Base-by-base conservation (phyloP, 2,329 filamentous ascomycete genomes). In the Cladophialophora psammophila region DNA sequence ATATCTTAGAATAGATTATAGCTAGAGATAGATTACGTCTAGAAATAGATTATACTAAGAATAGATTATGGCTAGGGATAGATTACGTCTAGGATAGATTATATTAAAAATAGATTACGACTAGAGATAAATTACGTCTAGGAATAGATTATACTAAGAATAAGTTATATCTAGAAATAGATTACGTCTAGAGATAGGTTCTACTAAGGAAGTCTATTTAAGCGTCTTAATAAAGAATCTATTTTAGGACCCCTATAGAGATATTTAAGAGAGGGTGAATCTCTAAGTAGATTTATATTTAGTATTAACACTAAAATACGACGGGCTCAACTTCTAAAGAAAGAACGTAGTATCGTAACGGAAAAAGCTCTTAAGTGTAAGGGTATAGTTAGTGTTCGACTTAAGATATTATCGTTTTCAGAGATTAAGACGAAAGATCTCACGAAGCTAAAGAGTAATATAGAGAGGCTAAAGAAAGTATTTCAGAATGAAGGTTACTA, bases 401-500 rank as follows among this genome's bases (percentile, higher is more conserved):
- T 40, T 40, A 12, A 40, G 38, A 12, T 40, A 12, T 12, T 40
- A 12, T 40, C 38, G 38, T 40, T 40, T 40, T 12, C 38, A 40
- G 38, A 13, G 38, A 40, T 40, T 40, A 40, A 40, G 38, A 40
- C 38, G 38, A 40, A 13, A 40, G 38, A 40, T 40, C 38, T 12
- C 12, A 40, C 38, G 38, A 40, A 40, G 38, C 38, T 40, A 12
- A 40, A 40, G 38, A 40, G 38, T 12, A 40, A 40, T 40, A 12
- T 40, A 3, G 12, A 40, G 7, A 40, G 38, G 38, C 12, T 40
- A 12, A 40, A 40, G 38, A 40, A 45, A 45, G 40, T n/a, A 45
- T 45, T 45, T 45, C n/a, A 45, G 40, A n/a, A 45, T 45, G 40
- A 45, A 45, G 40, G 40, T 45, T 45, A 9, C 15, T 45, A n/a